Conservation (phyloP, 2,329 filamentous ascomycete genomes). For the Apiospora pterosperma region DNA sequence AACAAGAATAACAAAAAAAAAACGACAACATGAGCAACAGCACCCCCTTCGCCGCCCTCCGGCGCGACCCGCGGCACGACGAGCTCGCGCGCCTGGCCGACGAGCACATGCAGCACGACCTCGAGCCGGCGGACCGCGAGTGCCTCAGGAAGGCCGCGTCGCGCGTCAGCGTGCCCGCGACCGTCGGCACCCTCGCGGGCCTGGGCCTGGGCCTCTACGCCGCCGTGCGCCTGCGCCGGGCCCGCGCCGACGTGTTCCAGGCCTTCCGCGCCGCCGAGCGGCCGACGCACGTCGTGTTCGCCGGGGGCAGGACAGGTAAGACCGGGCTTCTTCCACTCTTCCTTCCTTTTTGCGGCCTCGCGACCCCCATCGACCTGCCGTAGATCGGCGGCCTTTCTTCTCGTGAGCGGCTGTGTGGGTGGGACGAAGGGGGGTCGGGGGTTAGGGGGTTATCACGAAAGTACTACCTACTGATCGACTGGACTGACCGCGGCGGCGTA, state of each 20-base stretch:
- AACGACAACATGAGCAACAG: neutral
- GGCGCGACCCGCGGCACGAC: conserved; percentile 32
- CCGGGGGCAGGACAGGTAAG: conserved; percentile 54
- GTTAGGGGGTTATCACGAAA: too few species aligned
- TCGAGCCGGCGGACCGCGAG: conserved; percentile 53
- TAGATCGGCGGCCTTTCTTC: too few species aligned
- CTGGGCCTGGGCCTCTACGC: conserved; percentile 56
- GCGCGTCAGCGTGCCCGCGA: conserved; percentile 52
- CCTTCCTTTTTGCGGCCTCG: neutral
- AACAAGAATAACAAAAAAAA: neutral
- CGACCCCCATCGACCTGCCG: too few species aligned
- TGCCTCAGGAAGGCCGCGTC: conserved; percentile 51
- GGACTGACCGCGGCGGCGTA: conserved; percentile 19
- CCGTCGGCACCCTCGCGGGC: conserved; percentile 57
- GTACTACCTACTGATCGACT: neutral
- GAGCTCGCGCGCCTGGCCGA: conserved; percentile 54
- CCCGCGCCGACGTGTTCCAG: conserved; percentile 56
- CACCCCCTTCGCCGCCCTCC: conserved; percentile 29
- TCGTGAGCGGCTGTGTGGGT: too few species aligned
- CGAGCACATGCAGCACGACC: conserved; percentile 54
- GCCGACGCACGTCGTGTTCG: conserved; percentile 60
- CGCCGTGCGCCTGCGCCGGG: conserved; percentile 53
- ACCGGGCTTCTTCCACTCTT: neutral
- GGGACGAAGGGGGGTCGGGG: too few species aligned
- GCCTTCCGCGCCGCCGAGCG: conserved; percentile 59